Conservation (phyloP, 495 filamentous ascomycete species). For the Choiromyces venosus region DNA sequence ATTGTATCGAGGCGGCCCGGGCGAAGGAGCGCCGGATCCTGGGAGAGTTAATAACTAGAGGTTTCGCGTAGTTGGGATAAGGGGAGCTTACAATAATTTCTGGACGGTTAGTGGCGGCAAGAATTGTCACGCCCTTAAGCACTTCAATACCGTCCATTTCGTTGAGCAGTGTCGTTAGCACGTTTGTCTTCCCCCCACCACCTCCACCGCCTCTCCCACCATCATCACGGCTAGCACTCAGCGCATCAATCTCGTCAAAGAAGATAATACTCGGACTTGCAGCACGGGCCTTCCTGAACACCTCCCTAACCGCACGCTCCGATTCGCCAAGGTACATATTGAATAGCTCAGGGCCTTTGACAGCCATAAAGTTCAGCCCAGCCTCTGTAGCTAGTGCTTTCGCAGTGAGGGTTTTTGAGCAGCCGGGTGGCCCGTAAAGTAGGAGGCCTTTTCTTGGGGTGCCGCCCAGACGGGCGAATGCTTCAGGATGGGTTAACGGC, state of each 20-base stretch:
- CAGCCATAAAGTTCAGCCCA: constrained; percentile 87
- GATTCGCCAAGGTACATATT: constrained; percentile 98
- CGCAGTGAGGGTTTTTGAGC: constrained; percentile 90
- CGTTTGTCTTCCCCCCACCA: constrained; percentile 60
- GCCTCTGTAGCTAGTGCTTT: constrained; percentile 89
- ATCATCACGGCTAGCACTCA: constrained; percentile 65
- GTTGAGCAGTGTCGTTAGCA: constrained; percentile 84
- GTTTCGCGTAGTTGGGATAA: neutral
- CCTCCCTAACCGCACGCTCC: constrained; percentile 77
- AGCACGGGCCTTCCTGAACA: constrained; percentile 80
- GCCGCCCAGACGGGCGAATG: constrained; percentile 55
- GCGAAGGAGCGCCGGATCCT: constrained; percentile 77
- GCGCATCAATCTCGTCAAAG: constrained; percentile 96
- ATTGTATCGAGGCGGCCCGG: constrained; percentile 82
- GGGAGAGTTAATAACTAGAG: neutral
- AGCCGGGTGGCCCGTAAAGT: constrained; percentile 90
- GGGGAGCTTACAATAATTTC: constrained; percentile 53
- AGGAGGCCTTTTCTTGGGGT: constrained; percentile 76
- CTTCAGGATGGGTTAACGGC: constrained; percentile 60
- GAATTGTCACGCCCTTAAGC: constrained; percentile 73
- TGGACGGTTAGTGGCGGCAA: constrained; percentile 93
- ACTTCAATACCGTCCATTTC: constrained; percentile 96
- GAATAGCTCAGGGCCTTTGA: constrained; percentile 92
- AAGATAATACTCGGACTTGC: constrained; percentile 92
- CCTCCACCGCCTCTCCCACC: constrained; percentile 48